phyloP scores from a whole-genome alignment of 2,329 filamentous ascomycete species.

The Rugonectria rugulosa region DNA sequence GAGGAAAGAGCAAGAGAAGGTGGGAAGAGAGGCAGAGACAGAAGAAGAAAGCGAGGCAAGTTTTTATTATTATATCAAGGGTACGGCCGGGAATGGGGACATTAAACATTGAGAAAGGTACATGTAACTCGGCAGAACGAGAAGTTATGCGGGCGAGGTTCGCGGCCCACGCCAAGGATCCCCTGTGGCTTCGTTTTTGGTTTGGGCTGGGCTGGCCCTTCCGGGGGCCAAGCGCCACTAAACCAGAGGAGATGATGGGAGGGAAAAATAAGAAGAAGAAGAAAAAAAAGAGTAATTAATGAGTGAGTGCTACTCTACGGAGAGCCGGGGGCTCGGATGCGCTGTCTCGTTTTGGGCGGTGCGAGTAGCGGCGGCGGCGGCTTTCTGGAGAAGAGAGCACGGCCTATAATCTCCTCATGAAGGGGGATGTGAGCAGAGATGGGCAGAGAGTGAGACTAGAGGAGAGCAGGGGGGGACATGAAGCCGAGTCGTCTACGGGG shows the following conservation, averaged over 20 bases:
- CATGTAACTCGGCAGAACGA: too few relatives aligned
- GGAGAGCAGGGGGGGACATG: background rate
- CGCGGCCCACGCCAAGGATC: constrained; percentile 27
- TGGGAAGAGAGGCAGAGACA: background rate
- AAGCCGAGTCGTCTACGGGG: too few relatives aligned
- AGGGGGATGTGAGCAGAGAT: background rate
- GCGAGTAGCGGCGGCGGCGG: too few relatives aligned
- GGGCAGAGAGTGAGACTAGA: background rate
- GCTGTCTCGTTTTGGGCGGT: background rate
- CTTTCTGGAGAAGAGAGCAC: background rate
- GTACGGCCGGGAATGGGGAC: constrained; percentile 22
- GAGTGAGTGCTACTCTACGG: background rate
- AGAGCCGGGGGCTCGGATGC: background rate
- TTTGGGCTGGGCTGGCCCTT: background rate
- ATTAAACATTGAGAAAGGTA: constrained; percentile 22
- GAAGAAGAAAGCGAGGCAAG: background rate
- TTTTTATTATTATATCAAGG: background rate
- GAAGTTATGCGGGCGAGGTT: constrained; percentile 17
- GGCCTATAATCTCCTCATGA: background rate
- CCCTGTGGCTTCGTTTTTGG: constrained; percentile 14
- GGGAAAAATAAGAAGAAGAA: background rate
- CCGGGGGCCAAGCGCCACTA: background rate
- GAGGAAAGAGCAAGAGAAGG: background rate
- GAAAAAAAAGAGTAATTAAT: background rate
- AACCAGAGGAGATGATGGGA: too few relatives aligned